Evolutionary conservation across 176 grass and related monocot species (phyloP), one percentile per base, ranked within the genome.

Genomic region (Leersia perrieri): DNA sequence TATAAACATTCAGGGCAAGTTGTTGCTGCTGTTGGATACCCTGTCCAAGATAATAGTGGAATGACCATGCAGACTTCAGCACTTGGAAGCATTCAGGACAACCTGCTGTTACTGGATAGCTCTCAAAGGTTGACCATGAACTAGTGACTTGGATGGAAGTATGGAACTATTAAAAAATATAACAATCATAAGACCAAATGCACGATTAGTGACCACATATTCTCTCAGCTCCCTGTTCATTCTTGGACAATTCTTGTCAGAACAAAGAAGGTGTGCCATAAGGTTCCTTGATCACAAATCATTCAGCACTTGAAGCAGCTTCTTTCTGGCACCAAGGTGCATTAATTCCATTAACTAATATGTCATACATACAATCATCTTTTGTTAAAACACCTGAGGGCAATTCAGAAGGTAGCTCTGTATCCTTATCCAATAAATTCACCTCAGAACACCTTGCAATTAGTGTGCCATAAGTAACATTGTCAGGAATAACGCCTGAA

Each of bases 401-500:
- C 29, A 88, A 80, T 67, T 85, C 63, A 77, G 77, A 76, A 23
- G 86, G 67, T 33, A 89, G 74, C 68, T 77, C 91, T 84, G 82
- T 35, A 27, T 62, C 70, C 65, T 94, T 87, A 66, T 81, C 85
- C 44, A 87, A 73, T 72, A 55, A 82, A 39, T 88, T 87, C 32
- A 69, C 76, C 76, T 90, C 78, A 49, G 76, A 92, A 60, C 57
- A 87, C 35, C 80, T 83, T 80, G 84, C 77, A 72, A 92, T 86
- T 68, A 92, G 51, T 69, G 83, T 73, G 63, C 92, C 90, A 63
- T 91, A 94, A 44, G 95, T 89, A 80, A 90, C 64, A 83, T 51
- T 80, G 82, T 94, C 90, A 80, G 90, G 95, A 84, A 87, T 60
- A 88, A 97, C 82, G 26, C 85, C 87, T 32, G 42, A 85, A 73